Evolutionary conservation across 805 yeast species (phyloP), one percentile per base, ranked within the genome.

Genomic region (Komagataella populi): DNA sequence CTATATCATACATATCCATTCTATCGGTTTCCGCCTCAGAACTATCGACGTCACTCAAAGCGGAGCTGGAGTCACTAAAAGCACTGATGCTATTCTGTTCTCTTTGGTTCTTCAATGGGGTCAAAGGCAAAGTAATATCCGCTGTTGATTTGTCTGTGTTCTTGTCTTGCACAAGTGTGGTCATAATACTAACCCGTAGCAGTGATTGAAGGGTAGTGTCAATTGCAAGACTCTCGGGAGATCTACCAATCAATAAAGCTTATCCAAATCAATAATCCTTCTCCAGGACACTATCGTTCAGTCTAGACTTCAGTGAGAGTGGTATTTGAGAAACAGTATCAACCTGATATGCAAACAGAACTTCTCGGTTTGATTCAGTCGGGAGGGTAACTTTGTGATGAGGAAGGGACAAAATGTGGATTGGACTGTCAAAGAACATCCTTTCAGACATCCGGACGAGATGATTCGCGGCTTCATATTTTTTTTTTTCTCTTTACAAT

Each of bases 21-120:
- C 79, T 83, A 61, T 89, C 96, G 0, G 97, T 89, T 63, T 89
- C 97, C 16, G 93, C 96, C 65, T 89, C 96, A 14, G 93, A 83
- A 57, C 81, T 74, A 51, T 74, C 81, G 52, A 78, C 71, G 51
- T 78, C 84, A 48, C 77, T 80, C 55, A 79, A 64, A 52, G 79
- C 85, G 45, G 73, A 69, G 16, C 66, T 56, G 60, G 53, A 60
- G 67, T 50, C 22, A 17, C 46, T 44, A 20, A 20, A 12, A 20
- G 22, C 46, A 20, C 46, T 20, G 12, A 8, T 12, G 46, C 22
- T 20, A n/a, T n/a, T 14, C 22, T 10, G 14, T 20, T 20, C 46
- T 20, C 12, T 44, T 44, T 44, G 22, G 8, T 5, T 17, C 22
- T 44, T 44, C 46, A 17, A 12, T 17, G 22, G 18, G 22, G 46